A percentile compares a stretch with the other conserved stretches of the same genome.
phyloP scores from a whole-genome alignment of 2,329 filamentous ascomycete genomes.

The Colletotrichum destructivum region DNA sequence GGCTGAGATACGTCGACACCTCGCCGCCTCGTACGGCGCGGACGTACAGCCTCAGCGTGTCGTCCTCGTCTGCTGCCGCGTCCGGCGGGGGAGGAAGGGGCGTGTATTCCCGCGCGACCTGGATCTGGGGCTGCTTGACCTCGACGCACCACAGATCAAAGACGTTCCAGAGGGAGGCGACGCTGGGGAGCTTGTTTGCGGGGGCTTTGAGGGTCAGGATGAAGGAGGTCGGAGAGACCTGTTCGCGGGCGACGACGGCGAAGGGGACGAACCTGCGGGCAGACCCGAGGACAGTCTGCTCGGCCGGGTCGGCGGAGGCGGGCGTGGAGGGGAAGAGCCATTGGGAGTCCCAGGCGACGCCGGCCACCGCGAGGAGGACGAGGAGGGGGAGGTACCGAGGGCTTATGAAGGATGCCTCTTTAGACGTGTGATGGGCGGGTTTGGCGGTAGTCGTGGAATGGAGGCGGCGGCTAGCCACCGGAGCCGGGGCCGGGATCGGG shows the following conservation, averaged over 20 bases:
- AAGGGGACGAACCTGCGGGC: conserved; percentile 74
- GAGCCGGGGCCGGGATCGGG: no score
- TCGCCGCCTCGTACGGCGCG: conserved; percentile 86
- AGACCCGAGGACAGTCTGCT: conserved; percentile 63
- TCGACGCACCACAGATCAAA: conserved; percentile 88
- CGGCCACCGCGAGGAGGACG: conserved; percentile 27
- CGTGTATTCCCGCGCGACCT: conserved; percentile 93
- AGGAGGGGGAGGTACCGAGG: conserved; percentile 32
- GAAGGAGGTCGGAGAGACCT: conserved; percentile 77
- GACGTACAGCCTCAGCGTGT: conserved; percentile 80
- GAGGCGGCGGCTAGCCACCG: no score
- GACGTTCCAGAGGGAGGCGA: conserved; percentile 52
- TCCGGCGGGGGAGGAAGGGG: conserved; percentile 75
- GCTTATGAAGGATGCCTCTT: conserved; percentile 20
- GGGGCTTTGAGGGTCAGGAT: conserved; percentile 75
- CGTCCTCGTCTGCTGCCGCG: conserved; percentile 52
- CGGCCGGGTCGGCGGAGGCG: conserved; percentile 13
- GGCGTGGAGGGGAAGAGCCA: conserved; percentile 38
- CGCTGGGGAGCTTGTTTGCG: conserved; percentile 47
- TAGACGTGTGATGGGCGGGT: background rate
- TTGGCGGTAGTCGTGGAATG: no score
- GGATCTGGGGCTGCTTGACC: conserved; percentile 93
- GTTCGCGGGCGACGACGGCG: conserved; percentile 72
- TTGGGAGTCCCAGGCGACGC: conserved; percentile 38
- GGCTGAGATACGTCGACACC: conserved; percentile 85